Evolutionary conservation across 2,329 filamentous ascomycete species (phyloP).

Genomic region (Monosporascus sp.): DNA sequence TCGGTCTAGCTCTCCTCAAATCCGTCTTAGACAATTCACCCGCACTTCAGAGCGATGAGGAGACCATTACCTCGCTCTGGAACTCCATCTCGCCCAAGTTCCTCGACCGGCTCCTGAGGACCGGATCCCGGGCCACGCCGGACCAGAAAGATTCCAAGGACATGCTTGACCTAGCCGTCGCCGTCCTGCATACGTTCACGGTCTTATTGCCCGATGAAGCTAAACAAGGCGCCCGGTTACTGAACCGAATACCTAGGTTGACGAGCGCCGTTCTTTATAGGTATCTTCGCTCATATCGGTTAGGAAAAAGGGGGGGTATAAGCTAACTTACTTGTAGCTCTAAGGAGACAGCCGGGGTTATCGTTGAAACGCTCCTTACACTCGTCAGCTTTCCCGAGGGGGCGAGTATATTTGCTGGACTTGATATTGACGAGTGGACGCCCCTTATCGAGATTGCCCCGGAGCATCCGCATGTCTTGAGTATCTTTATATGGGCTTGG

Average conservation of each 20-base stretch:
- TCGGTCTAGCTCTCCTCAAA: constrained; percentile 61
- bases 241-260: constrained; percentile 48
- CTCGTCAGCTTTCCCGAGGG: constrained; percentile 50
- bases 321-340: constrained; percentile 34
- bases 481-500: constrained; percentile 54
- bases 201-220: constrained; percentile 48
- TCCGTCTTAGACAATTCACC: constrained; percentile 58
- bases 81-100: constrained; percentile 56
- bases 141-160: constrained; percentile 44
- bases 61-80: constrained; percentile 49
- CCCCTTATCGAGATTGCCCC: constrained; percentile 54
- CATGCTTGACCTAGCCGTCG: constrained; percentile 60
- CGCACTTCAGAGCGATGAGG: constrained; percentile 43
- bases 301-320: not conserved
- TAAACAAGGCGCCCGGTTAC: constrained; percentile 40
- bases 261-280: constrained; percentile 49
- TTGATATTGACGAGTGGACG: constrained; percentile 45
- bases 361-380: constrained; percentile 52
- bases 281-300: constrained; percentile 29
- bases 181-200: constrained; percentile 58
- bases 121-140: constrained; percentile 35
- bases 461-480: constrained; percentile 46
- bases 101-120: constrained; percentile 56
- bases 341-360: constrained; percentile 44
- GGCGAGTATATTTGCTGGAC: constrained; percentile 36